Evolutionary conservation across 169 alveolate species (phyloP), one percentile per base, ranked within the genome.

Genomic region (Plasmodium ovale): DNA sequence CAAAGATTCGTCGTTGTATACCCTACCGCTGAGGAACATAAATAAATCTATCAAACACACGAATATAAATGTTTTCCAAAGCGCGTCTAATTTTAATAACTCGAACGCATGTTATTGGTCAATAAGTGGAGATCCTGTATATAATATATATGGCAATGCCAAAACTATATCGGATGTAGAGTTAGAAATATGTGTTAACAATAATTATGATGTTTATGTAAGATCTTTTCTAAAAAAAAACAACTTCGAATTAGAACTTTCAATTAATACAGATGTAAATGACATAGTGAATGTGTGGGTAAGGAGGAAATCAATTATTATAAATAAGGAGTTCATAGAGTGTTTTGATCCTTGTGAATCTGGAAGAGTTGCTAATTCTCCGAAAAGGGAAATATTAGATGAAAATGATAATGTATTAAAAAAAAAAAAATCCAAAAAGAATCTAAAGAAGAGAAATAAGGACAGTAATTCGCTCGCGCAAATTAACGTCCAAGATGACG

Each of bases 71-170:
- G 31, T 65, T 4, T 64, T 49, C 23, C 88, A 74, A 62, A 19
- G 19, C 27, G 33, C 6, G 29, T 16, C 29, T 35, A 47, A 65
- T 23, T 12, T 19, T 14, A 10, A 21, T n/a, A 33, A 65, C 14
- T 49, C 69, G 14, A 33, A 65, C 14, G 29, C 69, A 19, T 82
- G 59, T 35, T 82, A 51, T 44, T 85, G 91, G 91, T 67, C 31
- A 33, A 44, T 85, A 14, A 69, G 68, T 29, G 91, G 91, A n/a
- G 87, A 85, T 53, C 91, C 91, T 29, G 91, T 85, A 23, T 85
- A 69, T 70, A 85, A 85, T 33, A 69, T 85, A 39, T 85, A 85
- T 47, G 91, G 91, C n/a, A 67, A 85, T 85, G 85, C 85, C 49
- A 54, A 59, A 85, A n/a, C 65, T 6, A 53, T 85, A 69, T 67